Evolutionary conservation across 352 stramenopile species (phyloP).

Genomic region (Pythium pyrilobum): DNA sequence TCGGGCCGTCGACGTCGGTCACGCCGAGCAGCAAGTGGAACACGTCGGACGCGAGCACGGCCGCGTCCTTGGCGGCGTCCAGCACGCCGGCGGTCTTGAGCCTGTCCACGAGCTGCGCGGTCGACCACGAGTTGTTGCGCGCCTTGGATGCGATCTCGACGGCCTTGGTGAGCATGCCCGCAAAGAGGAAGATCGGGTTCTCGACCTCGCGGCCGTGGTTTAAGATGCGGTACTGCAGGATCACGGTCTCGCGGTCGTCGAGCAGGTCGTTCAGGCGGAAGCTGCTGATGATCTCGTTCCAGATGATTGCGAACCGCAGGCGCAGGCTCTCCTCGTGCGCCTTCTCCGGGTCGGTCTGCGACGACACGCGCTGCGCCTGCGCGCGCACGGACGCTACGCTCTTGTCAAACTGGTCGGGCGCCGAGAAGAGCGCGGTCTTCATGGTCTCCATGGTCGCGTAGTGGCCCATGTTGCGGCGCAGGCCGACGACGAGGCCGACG

Average conservation of each 20-base stretch:
- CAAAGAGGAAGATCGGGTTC: slow-evolving; percentile 78
- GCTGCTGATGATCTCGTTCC: slow-evolving; percentile 85
- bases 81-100: slow-evolving; percentile 55
- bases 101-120: slow-evolving; percentile 44
- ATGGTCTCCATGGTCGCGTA: slow-evolving; percentile 62
- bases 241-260: slow-evolving; percentile 79
- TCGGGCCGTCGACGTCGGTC: slow-evolving; percentile 36
- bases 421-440: slow-evolving; percentile 52
- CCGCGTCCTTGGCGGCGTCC: slow-evolving; percentile 50
- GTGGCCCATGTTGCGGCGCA: slow-evolving; percentile 72
- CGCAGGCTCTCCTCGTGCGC: slow-evolving; percentile 39
- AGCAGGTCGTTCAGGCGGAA: slow-evolving; percentile 82
- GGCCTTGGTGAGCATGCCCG: slow-evolving; percentile 63
- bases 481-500: slow-evolving; percentile 66
- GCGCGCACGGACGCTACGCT: slow-evolving; percentile 53
- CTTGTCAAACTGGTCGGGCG: slow-evolving; percentile 61
- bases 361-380: slow-evolving; percentile 27
- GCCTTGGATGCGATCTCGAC: slow-evolving; percentile 54
- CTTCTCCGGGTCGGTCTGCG: slow-evolving; percentile 1
- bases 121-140: slow-evolving; percentile 41
- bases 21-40: slow-evolving; percentile 65
- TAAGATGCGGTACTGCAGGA: slow-evolving; percentile 79
- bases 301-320: slow-evolving; percentile 80
- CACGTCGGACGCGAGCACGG: slow-evolving; percentile 58
- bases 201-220: slow-evolving; percentile 63